These are phyloP conservation scores for Heteromeles arbutifolia DNA, from an alignment of 306 rosid genomes.

Conservation along the genomic window DNA sequence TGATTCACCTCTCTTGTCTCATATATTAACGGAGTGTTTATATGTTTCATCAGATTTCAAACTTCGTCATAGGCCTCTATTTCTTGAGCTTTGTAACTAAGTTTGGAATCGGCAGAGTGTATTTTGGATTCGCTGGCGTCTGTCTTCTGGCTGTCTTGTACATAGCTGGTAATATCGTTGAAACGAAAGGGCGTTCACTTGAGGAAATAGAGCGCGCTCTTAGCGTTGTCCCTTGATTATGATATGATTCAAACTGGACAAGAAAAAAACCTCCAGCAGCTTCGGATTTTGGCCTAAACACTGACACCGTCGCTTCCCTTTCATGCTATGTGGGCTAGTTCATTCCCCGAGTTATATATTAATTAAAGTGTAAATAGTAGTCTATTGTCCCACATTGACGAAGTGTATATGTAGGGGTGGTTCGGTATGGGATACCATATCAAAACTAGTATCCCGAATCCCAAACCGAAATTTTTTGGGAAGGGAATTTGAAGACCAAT, in stretches of 20 bases:
- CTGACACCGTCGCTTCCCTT: constrained; percentile 3
- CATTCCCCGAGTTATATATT: too few species aligned
- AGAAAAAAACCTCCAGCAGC: constrained; percentile 14
- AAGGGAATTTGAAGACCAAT: too few species aligned
- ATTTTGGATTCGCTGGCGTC: constrained; percentile 66
- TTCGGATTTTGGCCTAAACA: constrained; percentile 8
- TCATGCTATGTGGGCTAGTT: not conserved
- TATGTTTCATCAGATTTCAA: constrained; percentile 58
- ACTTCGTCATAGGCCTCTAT: constrained; percentile 84
- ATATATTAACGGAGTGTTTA: constrained; percentile 3
- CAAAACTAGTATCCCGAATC: too few species aligned
- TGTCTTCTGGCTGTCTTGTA: constrained; percentile 86
- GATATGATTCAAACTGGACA: constrained; percentile 1
- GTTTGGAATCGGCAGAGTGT: constrained; percentile 84
- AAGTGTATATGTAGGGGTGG: too few species aligned
- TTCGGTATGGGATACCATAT: too few species aligned
- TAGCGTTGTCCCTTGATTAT: constrained; percentile 43
- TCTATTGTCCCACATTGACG: too few species aligned
- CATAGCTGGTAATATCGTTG: constrained; percentile 77
- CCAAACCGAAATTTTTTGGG: too few species aligned
- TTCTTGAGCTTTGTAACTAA: constrained; percentile 92
- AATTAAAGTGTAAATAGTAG: too few species aligned
- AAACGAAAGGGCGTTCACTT: constrained; percentile 90
- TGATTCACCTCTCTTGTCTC: not conserved
- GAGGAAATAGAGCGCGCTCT: constrained; percentile 92